Conservation (phyloP, 1,284 basidiomycete species). For the Cystobasidium pallidum region DNA sequence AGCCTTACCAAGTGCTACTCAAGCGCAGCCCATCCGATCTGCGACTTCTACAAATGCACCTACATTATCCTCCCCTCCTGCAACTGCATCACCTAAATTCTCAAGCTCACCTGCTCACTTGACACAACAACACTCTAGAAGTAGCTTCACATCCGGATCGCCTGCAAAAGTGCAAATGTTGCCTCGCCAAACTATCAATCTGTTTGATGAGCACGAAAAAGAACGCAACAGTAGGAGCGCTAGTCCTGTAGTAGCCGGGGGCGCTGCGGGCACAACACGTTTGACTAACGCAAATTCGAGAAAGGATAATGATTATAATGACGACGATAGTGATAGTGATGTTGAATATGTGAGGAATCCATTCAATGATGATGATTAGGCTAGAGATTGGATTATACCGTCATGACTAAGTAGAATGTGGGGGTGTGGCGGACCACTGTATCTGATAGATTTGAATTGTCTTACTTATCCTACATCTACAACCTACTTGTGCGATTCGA, state of each 20-base stretch:
- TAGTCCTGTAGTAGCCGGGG: conserved; percentile 8
- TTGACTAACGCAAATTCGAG: neutral
- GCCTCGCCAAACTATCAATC: conserved; percentile 35
- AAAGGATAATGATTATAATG: conserved; percentile 25
- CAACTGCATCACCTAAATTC: conserved; percentile 16
- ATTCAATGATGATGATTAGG: conserved; percentile 42
- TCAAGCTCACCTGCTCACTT: conserved; percentile 33
- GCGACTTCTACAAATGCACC: conserved; percentile 22
- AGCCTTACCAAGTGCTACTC: neutral
- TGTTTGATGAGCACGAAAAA: conserved; percentile 21
- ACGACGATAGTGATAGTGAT: conserved; percentile 37
- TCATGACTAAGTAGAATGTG: no score
- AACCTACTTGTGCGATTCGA: no score
- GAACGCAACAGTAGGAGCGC: conserved; percentile 21
- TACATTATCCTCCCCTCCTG: conserved; percentile 24
- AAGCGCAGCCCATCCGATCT: conserved; percentile 13
- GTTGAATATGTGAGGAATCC: conserved; percentile 44
- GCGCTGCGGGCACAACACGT: neutral
- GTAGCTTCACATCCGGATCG: conserved; percentile 14
- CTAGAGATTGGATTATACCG: neutral
- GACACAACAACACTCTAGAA: conserved; percentile 17
- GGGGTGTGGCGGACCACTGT: no score
- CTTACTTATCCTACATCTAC: no score
- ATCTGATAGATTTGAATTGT: no score
- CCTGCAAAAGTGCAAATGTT: conserved; percentile 44